These are phyloP conservation scores for Talaromyces adpressus DNA, from an alignment of 495 filamentous ascomycete genomes.

Conservation along the genomic window DNA sequence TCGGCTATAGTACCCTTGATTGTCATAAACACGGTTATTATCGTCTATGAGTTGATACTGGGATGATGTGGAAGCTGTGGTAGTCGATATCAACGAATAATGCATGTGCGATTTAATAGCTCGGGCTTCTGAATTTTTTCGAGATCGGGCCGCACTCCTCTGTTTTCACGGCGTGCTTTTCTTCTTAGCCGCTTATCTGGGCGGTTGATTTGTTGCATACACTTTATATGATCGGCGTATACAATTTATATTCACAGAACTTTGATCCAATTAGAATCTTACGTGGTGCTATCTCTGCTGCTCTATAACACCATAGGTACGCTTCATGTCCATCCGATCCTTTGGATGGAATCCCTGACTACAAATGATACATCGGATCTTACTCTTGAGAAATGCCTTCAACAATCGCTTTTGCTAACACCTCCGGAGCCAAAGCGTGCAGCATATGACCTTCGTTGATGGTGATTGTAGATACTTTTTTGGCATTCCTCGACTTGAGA, in stretches of 20 bases:
- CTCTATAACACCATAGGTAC: neutral
- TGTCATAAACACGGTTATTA: constrained; percentile 81
- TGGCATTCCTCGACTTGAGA: constrained; percentile 1
- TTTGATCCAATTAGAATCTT: neutral
- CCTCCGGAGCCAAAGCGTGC: neutral
- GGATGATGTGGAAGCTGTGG: constrained; percentile 46
- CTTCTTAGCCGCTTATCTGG: neutral
- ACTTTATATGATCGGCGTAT: neutral
- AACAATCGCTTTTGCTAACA: neutral
- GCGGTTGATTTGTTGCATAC: neutral
- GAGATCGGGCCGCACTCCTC: neutral
- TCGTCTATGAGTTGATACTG: constrained; percentile 80
- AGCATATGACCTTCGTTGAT: neutral
- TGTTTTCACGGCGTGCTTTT: neutral
- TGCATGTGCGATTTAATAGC: neutral
- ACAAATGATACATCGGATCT: neutral
- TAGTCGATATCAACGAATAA: neutral
- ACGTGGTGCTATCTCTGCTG: neutral
- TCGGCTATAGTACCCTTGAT: constrained; percentile 75
- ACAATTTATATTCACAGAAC: no score
- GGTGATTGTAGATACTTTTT: constrained; percentile 3
- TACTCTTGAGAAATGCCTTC: neutral
- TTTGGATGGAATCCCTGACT: no score
- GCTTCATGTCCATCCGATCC: neutral
- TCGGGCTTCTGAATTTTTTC: neutral